Conservation (phyloP, 1,139 yeast genomes). For the Sugiyamaella castrensis region DNA sequence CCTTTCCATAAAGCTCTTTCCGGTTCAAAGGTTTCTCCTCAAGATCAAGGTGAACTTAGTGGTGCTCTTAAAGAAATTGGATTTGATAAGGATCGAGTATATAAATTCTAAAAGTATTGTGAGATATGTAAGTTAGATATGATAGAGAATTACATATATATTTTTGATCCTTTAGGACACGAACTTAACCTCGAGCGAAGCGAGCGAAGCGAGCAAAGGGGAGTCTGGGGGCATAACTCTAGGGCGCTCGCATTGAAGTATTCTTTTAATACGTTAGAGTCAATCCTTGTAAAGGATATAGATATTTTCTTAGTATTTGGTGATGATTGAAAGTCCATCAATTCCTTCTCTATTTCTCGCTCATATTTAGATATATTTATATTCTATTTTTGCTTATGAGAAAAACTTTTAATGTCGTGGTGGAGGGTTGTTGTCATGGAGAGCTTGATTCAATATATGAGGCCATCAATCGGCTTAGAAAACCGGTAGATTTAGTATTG, state of each 20-base stretch:
- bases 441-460: constrained; percentile 61
- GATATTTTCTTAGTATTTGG: too few species aligned
- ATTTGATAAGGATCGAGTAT: constrained; percentile 81
- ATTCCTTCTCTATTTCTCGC: too few species aligned
- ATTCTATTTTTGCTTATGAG: background rate
- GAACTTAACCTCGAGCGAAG: too few species aligned
- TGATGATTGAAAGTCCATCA: too few species aligned
- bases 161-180: too few species aligned
- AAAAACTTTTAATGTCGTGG: constrained; percentile 46
- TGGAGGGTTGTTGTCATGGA: constrained; percentile 96
- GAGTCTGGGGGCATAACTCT: too few species aligned
- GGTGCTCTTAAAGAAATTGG: constrained; percentile 90
- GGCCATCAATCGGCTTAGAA: constrained; percentile 28
- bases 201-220: too few species aligned
- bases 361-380: background rate
- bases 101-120: constrained; percentile 59
- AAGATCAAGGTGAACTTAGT: constrained; percentile 91
- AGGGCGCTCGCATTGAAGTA: too few species aligned
- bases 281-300: too few species aligned
- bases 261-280: too few species aligned
- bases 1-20: constrained; percentile 77
- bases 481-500: constrained; percentile 60
- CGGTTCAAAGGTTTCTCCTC: constrained; percentile 79
- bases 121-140: too few species aligned
- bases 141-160: too few species aligned